Evolutionary conservation across 768 basidiomycete species (phyloP), one percentile per base, ranked within the genome.

Genomic region (Boletus tylopilopsis): DNA sequence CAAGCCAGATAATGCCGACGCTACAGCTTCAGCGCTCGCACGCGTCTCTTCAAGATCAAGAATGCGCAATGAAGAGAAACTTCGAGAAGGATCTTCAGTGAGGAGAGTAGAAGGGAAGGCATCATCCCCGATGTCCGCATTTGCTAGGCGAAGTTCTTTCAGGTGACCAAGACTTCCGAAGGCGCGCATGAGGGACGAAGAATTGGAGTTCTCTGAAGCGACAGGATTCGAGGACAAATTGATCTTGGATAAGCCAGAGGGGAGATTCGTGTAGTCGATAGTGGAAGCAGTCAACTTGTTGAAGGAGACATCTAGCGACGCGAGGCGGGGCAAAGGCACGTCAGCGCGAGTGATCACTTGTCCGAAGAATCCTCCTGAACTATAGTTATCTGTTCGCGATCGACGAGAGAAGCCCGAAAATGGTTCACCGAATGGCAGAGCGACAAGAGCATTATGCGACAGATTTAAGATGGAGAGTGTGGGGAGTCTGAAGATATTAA

Each of bases 191-290:
- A 87, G 51, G 22, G 32, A 36, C 27, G 43, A 52, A 24, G 56
- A 56, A 37, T 52, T 62, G 35, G 52, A 63, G 48, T 61, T 68
- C 42, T 49, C 65, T 36, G 45, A 62, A 19, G 78, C 78, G 4
- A 92, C 74, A 6, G 87, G 87, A 55, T 90, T 90, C 5, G 64
- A 73, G 1, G 86, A 84, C 29, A 91, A 61, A 60, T 88, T 75
- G 30, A 90, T 53, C 61, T 81, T 86, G 29, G 70, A 62, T 16
- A 91, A 57, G 11, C 70, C 68, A 21, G 68, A 59, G 0, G 90
- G 90, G 4, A 91, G 55, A 35, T 63, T 61, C 33, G 62, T 62
- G 47, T 71, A 55, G 58, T 88, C 80, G 54, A 92, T 80, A 3
- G 72, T 64, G 13, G 65, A 64, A 8, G 84, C 79, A 3, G 68